Evolutionary conservation across 768 basidiomycete species (phyloP).

Genomic region (Lentinula guzmanii): DNA sequence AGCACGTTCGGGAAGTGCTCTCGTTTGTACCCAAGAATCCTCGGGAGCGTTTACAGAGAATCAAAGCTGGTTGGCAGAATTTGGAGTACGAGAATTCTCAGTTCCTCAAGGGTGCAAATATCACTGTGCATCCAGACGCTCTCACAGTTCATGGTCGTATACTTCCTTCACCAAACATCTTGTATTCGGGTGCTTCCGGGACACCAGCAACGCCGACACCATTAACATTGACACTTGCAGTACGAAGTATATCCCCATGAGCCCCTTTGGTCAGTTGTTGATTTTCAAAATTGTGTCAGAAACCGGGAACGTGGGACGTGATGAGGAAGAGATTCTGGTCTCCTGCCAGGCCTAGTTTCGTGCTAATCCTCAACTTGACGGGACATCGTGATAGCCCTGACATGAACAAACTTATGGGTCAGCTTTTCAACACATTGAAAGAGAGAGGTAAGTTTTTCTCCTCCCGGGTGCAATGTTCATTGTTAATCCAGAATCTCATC

Average conservation of each 20-base stretch:
- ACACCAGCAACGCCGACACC: neutral
- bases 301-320: slow-evolving; percentile 25
- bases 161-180: slow-evolving; percentile 25
- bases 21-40: slow-evolving; percentile 22
- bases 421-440: slow-evolving; percentile 17
- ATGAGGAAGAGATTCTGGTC: slow-evolving; percentile 17
- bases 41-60: slow-evolving; percentile 14
- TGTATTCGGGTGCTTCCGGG: slow-evolving; percentile 15
- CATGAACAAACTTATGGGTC: slow-evolving; percentile 15
- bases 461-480: neutral
- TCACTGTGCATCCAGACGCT: slow-evolving; percentile 24
- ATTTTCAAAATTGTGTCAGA: slow-evolving; percentile 1
- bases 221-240: neutral
- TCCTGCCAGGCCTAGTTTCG: slow-evolving; percentile 7
- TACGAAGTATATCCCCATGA: neutral
- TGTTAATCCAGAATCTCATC: neutral
- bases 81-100: slow-evolving; percentile 31
- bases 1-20: slow-evolving; percentile 23
- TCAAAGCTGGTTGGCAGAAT: slow-evolving; percentile 22
- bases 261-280: neutral
- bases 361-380: slow-evolving; percentile 22
- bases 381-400: neutral
- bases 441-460: slow-evolving; percentile 16
- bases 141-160: slow-evolving; percentile 28
- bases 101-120: slow-evolving; percentile 33